Conservation (phyloP, 768 basidiomycete genomes). For the Plicaturopsis crispa region DNA sequence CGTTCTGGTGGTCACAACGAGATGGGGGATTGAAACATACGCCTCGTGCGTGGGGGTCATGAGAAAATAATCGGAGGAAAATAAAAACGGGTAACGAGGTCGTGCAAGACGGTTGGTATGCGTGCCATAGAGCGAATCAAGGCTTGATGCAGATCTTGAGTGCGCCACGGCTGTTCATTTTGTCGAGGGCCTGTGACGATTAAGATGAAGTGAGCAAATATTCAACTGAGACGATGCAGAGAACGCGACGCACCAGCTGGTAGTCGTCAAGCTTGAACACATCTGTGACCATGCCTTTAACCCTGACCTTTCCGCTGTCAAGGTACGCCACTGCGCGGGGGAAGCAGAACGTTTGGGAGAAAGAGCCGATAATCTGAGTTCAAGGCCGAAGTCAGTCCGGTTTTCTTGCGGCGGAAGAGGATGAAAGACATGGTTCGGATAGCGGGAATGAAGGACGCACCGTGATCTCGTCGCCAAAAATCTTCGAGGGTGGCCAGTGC, state of each 20-base stretch:
- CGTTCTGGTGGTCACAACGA: too few relatives aligned
- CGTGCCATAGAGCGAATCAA: too few relatives aligned
- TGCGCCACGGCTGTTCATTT: constrained; percentile 37
- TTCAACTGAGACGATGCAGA: too few relatives aligned
- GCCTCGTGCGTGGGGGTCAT: too few relatives aligned
- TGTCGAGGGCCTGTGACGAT: constrained; percentile 60
- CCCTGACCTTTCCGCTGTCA: constrained; percentile 76
- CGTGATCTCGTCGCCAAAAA: constrained; percentile 65
- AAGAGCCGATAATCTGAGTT: constrained; percentile 78
- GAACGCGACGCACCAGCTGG: too few relatives aligned
- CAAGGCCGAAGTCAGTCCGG: neutral
- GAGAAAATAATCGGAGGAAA: too few relatives aligned
- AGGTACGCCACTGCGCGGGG: constrained; percentile 86
- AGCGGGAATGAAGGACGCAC: constrained; percentile 18
- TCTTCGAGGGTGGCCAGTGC: constrained; percentile 82
- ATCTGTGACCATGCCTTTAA: constrained; percentile 76
- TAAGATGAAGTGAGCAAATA: too few relatives aligned
- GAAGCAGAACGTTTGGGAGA: constrained; percentile 87
- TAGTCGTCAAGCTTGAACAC: constrained; percentile 62
- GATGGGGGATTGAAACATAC: too few relatives aligned
- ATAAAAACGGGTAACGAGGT: too few relatives aligned
- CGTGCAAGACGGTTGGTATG: too few relatives aligned
- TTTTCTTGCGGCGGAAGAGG: neutral
- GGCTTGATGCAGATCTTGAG: neutral
- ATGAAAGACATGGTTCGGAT: neutral